phyloP scores from a whole-genome alignment of 345 rosid genomes.

The Hevea brasiliensis region DNA sequence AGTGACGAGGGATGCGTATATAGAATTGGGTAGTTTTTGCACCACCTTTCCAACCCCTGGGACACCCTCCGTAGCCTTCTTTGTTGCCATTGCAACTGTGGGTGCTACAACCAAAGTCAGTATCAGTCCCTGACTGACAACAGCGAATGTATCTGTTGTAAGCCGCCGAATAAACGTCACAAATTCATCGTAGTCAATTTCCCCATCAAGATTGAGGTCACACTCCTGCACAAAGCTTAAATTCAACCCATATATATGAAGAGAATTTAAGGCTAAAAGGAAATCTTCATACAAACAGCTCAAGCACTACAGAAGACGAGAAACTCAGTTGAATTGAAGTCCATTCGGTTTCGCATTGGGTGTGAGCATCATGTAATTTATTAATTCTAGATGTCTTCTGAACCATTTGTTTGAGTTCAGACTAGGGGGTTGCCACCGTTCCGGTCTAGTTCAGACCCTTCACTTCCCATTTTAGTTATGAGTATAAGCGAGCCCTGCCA shows the following conservation, averaged over 20 bases:
- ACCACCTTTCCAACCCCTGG: conserved; percentile 84
- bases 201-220: conserved; percentile 77
- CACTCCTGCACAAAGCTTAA: conserved; percentile 45
- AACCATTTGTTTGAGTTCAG: too few relatives aligned
- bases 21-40: conserved; percentile 69
- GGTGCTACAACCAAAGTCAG: conserved; percentile 83
- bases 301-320: neutral
- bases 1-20: conserved; percentile 83
- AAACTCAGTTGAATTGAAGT: too few relatives aligned
- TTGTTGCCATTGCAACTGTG: conserved; percentile 81
- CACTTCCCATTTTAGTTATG: too few relatives aligned
- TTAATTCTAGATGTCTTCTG: too few relatives aligned
- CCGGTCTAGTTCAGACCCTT: too few relatives aligned
- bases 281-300: too few relatives aligned
- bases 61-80: conserved; percentile 81
- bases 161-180: conserved; percentile 59
- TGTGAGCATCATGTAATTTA: too few relatives aligned
- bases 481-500: too few relatives aligned
- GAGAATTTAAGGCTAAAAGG: too few relatives aligned
- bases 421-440: too few relatives aligned
- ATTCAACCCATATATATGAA: neutral
- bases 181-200: conserved; percentile 71
- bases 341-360: too few relatives aligned
- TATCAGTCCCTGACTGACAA: conserved; percentile 81
- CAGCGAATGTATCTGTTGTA: conserved; percentile 55